Evolutionary conservation across 495 filamentous ascomycete genomes (phyloP).

Genomic region (Ramalina intermedia): DNA sequence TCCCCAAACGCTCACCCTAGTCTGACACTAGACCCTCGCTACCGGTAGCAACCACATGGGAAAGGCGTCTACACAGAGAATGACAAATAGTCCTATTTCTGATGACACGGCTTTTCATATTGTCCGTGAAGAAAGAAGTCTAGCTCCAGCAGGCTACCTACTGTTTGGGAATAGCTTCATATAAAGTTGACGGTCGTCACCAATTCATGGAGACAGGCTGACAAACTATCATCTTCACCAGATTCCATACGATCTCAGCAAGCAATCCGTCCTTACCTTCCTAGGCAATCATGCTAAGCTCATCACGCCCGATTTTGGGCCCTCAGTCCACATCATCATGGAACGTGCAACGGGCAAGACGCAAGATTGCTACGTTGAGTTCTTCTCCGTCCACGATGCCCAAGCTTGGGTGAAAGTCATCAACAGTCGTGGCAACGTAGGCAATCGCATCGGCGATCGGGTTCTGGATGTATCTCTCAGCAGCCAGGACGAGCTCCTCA

Average conservation of each 20-base stretch:
- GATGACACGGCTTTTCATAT: too few relatives aligned
- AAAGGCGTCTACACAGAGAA: too few relatives aligned
- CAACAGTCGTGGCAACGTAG: constrained; percentile 21
- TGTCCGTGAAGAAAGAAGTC: too few relatives aligned
- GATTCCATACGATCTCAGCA: constrained; percentile 57
- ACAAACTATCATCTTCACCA: constrained; percentile 14
- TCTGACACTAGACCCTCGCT: too few relatives aligned
- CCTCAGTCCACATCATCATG: constrained; percentile 71
- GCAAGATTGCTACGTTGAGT: constrained; percentile 61
- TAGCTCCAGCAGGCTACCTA: too few relatives aligned
- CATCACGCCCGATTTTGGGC: constrained; percentile 35
- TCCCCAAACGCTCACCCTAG: too few relatives aligned
- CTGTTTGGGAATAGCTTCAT: too few relatives aligned
- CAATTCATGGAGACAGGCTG: too few relatives aligned
- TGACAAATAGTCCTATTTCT: too few relatives aligned
- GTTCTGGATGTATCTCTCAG: constrained; percentile 47
- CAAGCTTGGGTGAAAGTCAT: constrained; percentile 34
- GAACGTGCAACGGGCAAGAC: constrained; percentile 67
- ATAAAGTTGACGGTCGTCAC: too few relatives aligned
- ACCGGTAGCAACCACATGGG: too few relatives aligned
- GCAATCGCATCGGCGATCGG: constrained; percentile 48
- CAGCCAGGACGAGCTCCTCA: constrained; percentile 45
- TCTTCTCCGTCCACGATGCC: constrained; percentile 40
- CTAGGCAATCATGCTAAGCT: constrained; percentile 52
- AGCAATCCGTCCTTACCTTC: constrained; percentile 52